These are phyloP conservation scores for Pythium biforme DNA, from an alignment of 352 stramenopile species.

Conservation along the genomic window DNA sequence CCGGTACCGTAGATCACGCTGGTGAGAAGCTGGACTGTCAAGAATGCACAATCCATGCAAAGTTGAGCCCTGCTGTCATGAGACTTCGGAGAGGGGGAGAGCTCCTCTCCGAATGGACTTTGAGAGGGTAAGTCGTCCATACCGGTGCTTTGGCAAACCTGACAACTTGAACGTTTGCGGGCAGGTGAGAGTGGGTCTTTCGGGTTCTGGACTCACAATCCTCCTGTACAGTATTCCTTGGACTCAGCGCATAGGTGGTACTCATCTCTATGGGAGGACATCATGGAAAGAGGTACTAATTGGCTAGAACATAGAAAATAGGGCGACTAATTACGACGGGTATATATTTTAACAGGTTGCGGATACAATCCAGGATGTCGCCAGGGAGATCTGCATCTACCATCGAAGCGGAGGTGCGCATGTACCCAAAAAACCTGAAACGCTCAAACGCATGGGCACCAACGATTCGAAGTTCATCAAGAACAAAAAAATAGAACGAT, in stretches of 20 bases:
- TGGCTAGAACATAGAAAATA: no score
- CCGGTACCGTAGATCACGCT: neutral
- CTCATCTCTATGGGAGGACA: no score
- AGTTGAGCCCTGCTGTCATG: neutral
- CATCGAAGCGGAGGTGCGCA: neutral
- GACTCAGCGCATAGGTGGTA: no score
- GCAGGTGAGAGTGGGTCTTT: neutral
- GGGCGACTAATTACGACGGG: no score
- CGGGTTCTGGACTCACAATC: no score
- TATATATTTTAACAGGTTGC: no score
- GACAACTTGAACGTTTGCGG: constrained; percentile 6
- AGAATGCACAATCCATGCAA: neutral
- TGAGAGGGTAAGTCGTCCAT: neutral
- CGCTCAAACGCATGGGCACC: neutral
- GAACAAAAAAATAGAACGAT: constrained; percentile 2
- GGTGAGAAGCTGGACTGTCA: neutral
- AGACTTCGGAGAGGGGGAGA: neutral
- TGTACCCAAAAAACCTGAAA: constrained; percentile 7
- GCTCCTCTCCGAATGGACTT: neutral
- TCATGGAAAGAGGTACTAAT: no score
- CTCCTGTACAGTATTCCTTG: no score
- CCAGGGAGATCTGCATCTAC: neutral
- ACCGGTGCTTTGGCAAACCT: constrained; percentile 15
- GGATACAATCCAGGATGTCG: no score
- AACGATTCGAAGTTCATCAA: neutral